Conservation (phyloP, 371 early-diverging fungal species). For the Blakeslea trispora region DNA sequence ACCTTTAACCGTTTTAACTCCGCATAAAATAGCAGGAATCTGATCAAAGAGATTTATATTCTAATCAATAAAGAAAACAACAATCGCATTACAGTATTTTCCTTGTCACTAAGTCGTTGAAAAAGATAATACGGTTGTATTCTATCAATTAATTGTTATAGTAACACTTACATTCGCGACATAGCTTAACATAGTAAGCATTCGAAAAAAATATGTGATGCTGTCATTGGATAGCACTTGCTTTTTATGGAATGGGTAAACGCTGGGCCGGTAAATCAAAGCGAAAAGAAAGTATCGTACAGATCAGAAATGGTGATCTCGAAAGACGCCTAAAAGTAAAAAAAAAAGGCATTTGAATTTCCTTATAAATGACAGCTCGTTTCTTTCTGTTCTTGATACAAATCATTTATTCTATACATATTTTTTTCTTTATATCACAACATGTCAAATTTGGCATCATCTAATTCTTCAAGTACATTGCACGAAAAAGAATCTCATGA, state of each 20-base stretch:
- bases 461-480: not conserved
- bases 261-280: not conserved
- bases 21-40: not conserved
- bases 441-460: constrained; percentile 4
- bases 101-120: no score
- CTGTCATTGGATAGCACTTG: not conserved
- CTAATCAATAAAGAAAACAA: no score
- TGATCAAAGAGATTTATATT: no score
- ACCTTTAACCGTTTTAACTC: not conserved
- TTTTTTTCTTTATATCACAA: not conserved
- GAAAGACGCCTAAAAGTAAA: not conserved
- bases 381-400: not conserved
- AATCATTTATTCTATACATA: not conserved
- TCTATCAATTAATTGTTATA: no score
- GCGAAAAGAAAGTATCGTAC: not conserved
- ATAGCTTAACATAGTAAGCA: no score
- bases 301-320: not conserved
- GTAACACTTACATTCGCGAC: no score
- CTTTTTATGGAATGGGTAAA: not conserved
- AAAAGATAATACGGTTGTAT: no score
- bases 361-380: not conserved
- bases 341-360: not conserved
- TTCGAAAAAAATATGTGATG: not conserved
- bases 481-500: not conserved
- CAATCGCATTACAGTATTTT: no score